A percentile compares a stretch with the other conserved stretches of the same genome.
These are phyloP conservation scores for Thelephora terrestris DNA, from an alignment of 1,284 basidiomycete species.

Conservation along the genomic window DNA sequence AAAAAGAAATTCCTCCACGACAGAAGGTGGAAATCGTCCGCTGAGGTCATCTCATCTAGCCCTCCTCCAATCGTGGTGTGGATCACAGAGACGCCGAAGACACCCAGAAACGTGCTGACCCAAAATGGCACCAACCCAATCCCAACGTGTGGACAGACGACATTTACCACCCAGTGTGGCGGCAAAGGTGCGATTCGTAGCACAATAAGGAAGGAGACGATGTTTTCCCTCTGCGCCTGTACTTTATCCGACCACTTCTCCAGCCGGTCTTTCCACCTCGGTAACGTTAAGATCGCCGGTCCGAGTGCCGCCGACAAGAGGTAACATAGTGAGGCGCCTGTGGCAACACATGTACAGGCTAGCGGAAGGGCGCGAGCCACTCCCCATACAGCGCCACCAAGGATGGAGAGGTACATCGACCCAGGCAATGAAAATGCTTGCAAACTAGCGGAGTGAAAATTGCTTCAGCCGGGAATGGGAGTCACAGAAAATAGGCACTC, in stretches of 20 bases:
- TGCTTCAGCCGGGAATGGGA: constrained; percentile 6
- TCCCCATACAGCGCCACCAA: constrained; percentile 95
- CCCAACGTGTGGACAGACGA: constrained; percentile 88
- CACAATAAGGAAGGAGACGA: constrained; percentile 86
- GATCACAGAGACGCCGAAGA: constrained; percentile 87
- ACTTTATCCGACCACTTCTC: constrained; percentile 78
- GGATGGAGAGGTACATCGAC: constrained; percentile 96
- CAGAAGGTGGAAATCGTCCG: constrained; percentile 88
- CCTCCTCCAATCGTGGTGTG: constrained; percentile 93
- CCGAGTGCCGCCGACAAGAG: constrained; percentile 84
- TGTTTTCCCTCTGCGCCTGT: constrained; percentile 60
- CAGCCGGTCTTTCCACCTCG: constrained; percentile 73
- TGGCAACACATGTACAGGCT: constrained; percentile 88
- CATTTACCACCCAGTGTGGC: constrained; percentile 95
- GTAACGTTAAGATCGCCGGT: constrained; percentile 78
- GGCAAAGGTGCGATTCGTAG: constrained; percentile 91
- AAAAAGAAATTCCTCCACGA: constrained; percentile 82
- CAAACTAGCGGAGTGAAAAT: constrained; percentile 40
- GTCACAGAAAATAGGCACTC: constrained; percentile 18
- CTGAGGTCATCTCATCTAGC: constrained; percentile 89
- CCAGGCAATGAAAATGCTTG: constrained; percentile 96
- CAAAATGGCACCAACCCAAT: constrained; percentile 84
- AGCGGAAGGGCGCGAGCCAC: constrained; percentile 82
- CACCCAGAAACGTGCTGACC: constrained; percentile 84
- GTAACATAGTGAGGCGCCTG: constrained; percentile 90